These are phyloP conservation scores for Tolypocladium ophioglossoides DNA, from an alignment of 2,329 filamentous ascomycete species.

Conservation along the genomic window DNA sequence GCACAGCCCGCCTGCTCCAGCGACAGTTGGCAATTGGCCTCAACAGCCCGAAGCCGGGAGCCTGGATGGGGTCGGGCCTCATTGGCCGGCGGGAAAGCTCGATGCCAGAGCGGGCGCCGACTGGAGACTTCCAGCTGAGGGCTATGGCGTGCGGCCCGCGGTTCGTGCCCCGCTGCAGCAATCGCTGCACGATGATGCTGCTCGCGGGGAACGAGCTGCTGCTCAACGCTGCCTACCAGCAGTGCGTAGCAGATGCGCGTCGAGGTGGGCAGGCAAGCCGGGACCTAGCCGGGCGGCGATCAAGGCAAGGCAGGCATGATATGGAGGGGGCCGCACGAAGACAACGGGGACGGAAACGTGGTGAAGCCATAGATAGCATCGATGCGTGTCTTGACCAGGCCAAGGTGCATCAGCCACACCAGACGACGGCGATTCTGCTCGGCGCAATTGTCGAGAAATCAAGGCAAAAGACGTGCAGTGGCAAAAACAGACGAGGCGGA, in stretches of 20 bases:
- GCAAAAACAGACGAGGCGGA: neutral
- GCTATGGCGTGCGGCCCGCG: neutral
- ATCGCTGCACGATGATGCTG: neutral
- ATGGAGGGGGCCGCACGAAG: neutral
- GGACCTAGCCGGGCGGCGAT: neutral
- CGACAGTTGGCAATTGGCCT: neutral
- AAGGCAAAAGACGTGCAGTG: neutral
- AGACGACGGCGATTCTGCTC: neutral
- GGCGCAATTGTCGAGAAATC: neutral
- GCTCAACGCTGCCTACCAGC: neutral
- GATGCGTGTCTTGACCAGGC: neutral
- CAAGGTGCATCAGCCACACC: neutral
- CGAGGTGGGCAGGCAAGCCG: neutral
- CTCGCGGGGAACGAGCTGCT: neutral
- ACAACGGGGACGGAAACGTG: neutral
- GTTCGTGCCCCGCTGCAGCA: neutral
- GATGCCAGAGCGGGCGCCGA: neutral
- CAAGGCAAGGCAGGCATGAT: neutral
- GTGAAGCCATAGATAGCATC: neutral
- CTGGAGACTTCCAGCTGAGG: neutral
- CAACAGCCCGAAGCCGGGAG: neutral
- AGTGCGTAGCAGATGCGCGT: neutral
- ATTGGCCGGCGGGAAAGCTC: neutral
- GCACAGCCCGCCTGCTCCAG: neutral
- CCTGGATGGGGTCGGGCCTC: neutral